Conservation (phyloP, 2,329 filamentous ascomycete species). For the Aquanectria penicillioides region DNA sequence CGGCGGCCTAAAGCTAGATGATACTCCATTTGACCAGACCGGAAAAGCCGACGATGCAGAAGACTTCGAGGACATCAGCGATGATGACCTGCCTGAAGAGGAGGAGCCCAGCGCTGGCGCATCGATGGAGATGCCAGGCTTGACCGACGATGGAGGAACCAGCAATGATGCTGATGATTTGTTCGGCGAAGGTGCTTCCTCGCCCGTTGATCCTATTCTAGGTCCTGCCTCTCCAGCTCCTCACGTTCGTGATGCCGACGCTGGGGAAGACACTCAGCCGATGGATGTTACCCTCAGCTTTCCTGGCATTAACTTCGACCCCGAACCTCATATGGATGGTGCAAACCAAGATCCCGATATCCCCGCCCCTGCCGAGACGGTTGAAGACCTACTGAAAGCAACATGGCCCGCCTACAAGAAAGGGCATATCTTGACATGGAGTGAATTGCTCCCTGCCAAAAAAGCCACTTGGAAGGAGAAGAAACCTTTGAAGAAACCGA, state of each 20-base stretch:
- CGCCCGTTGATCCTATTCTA: slow-evolving; percentile 55
- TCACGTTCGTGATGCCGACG: slow-evolving; percentile 53
- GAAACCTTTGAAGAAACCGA: slow-evolving; percentile 80
- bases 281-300: slow-evolving; percentile 48
- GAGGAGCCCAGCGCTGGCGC: slow-evolving; percentile 63
- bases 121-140: slow-evolving; percentile 60
- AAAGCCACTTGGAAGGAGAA: slow-evolving; percentile 82
- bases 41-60: slow-evolving; percentile 93
- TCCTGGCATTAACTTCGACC: slow-evolving; percentile 59
- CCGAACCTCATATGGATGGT: slow-evolving; percentile 54
- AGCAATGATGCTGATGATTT: slow-evolving; percentile 73
- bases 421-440: slow-evolving; percentile 79
- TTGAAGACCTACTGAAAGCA: slow-evolving; percentile 79
- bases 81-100: slow-evolving; percentile 89
- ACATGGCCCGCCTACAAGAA: slow-evolving; percentile 85
- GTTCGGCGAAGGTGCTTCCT: slow-evolving; percentile 71
- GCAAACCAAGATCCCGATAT: slow-evolving; percentile 70
- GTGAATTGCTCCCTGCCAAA: slow-evolving; percentile 84
- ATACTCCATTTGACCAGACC: slow-evolving; percentile 65
- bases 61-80: slow-evolving; percentile 90
- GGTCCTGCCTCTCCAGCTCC: slow-evolving; percentile 57
- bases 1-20: slow-evolving; percentile 55
- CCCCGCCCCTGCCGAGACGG: slow-evolving; percentile 76
- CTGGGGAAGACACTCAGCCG: slow-evolving; percentile 46
- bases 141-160: slow-evolving; percentile 69